Evolutionary conservation across 1,139 yeast genomes (phyloP), one percentile per base, ranked within the genome.

Genomic region (Geotrichum macrosporum): DNA sequence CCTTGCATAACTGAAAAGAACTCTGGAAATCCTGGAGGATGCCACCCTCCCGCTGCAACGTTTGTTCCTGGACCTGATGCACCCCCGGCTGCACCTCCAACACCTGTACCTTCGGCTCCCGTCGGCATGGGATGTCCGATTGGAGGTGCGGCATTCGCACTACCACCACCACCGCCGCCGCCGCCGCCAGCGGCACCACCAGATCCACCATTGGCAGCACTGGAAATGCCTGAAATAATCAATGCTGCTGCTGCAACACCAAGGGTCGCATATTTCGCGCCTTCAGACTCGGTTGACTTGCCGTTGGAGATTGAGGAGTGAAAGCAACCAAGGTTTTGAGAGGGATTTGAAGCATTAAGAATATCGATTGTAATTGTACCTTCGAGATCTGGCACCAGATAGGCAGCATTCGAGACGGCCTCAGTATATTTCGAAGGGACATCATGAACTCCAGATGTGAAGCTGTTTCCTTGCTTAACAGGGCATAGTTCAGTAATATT

Each of bases 351-450:
- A 2, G 62, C 57, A 39, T 56, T 56, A 36, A 35, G 52, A 9
- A 64, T 40, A 18, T 49, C 51, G 29, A 64, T 55, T 12, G 48
- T 50, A 9, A 62, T 57, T 4, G 47, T 30, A 1, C 64, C 67
- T 44, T 64, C 65, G 13, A 64, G 50, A 47, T 64, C 67, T 3
- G 68, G 68, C 16, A 64, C 54, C 10, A 48, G 50, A 52, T 58
- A 64, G 3, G 65, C 68, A 26, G 58, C 51, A 5, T 56, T 33
- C 3, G 65, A 55, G n/a, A 64, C 56, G 4, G 54, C 47, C 8
- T 41, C 32, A 6, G 61, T 57, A 44, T 62, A 64, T 16, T 57
- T 45, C 15, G 44, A 42, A 4, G 68, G 67, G 13, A 63, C 63
- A 6, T 49, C 40, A 41, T 63, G 60, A 15, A 48, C 52, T 3